Base-by-base conservation (phyloP, 2,329 filamentous ascomycete genomes). In the Gnomoniopsis sp. region DNA sequence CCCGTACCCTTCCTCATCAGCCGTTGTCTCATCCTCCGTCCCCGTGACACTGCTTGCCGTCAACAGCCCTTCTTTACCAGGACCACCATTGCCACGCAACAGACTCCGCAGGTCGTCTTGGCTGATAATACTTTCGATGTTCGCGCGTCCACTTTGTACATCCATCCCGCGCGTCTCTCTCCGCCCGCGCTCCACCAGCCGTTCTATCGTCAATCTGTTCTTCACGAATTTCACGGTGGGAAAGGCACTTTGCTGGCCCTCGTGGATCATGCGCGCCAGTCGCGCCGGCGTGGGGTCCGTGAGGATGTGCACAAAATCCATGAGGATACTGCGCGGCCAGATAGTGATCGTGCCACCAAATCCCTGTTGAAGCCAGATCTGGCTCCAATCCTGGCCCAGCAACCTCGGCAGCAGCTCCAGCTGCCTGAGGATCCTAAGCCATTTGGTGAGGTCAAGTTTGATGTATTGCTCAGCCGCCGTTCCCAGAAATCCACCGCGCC, bases 311-410 rank as follows among this genome's bases (percentile, higher is more conserved):
- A 82, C 86, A 70, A 97, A 96, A 74, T 99, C 95, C 1, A 86
- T 88, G 1, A 85, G 76, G 3, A 87, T 77, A 14, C 87, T 88
- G 71, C 92, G 91, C 8, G 95, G 95, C 93, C 93, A 98, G 68
- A 99, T 93, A 14, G 95, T 99, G 63, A 98, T 89, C 11, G 91
- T 98, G 30, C 95, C 95, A 63, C 88, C 89, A 72, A 99, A 99
- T 2, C 60, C 60, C 59, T 92, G 86, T 72, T 99, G 95, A 50
- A 99, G 82, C 90, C 93, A 99, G 22, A 99, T 86, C 73, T 96
- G 90, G 59, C 88, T 93, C 95, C 95, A 99, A 71, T 99, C 95
- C 72, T 98, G 93, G 2, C 93, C 93, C 22, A 98, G 74, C 0
- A 91, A 92, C 0, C 95, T 86, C 0, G 95, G 95, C 0, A 99